Evolutionary conservation across 169 alveolate species (phyloP).

Genomic region (Neospora caninum): DNA sequence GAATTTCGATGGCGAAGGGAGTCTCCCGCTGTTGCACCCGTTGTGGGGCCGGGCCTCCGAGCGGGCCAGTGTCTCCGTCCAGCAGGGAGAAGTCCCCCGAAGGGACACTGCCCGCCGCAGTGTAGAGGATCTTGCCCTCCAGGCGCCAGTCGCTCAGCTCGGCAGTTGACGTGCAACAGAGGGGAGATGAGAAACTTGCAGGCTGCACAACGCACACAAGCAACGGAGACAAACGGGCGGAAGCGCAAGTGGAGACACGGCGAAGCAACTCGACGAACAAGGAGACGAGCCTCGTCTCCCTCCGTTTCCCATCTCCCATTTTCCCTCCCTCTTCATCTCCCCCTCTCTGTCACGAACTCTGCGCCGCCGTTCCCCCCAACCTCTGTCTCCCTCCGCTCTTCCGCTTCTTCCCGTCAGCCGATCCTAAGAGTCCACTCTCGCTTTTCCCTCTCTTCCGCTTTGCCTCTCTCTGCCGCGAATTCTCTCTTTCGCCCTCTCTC

Average conservation of each 20-base stretch:
- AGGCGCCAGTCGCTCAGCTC: not conserved
- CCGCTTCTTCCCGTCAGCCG: no score
- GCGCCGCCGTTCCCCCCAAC: no score
- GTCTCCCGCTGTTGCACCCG: not conserved
- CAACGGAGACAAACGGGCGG: not conserved
- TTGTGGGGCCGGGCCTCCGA: not conserved
- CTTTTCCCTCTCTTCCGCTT: not conserved
- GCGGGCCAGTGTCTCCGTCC: not conserved
- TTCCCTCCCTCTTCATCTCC: not conserved
- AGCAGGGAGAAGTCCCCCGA: not conserved
- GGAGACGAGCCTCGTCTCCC: not conserved
- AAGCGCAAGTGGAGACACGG: not conserved
- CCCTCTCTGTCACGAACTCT: not conserved
- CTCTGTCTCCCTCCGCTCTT: no score
- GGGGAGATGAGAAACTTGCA: not conserved
- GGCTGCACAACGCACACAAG: not conserved
- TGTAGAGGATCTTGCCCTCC: not conserved
- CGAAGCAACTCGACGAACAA: not conserved
- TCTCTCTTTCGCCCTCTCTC: no score
- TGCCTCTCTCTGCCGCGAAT: not conserved
- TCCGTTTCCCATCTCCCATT: no score
- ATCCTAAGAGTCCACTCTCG: not conserved
- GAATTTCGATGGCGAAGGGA: not conserved
- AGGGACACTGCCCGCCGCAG: not conserved
- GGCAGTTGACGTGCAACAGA: not conserved